Conservation (phyloP, 805 yeast species). For the Kazachstania kunashirensis region DNA sequence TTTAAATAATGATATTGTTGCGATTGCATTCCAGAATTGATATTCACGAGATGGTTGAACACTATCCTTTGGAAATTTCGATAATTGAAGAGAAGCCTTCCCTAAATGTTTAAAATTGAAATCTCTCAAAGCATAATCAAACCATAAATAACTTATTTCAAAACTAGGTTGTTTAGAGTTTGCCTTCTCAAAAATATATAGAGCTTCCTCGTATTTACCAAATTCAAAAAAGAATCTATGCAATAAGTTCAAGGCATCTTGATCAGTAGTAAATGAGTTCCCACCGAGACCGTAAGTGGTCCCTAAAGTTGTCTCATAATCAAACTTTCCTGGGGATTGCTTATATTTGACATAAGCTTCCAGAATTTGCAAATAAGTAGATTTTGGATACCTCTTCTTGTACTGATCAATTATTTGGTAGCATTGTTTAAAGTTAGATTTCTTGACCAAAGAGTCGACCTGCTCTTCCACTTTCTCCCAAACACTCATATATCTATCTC, state of each 20-base stretch:
- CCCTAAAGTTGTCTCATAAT: conserved; percentile 24
- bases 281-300: conserved; percentile 20
- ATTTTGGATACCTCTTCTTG: conserved; percentile 46
- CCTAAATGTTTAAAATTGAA: conserved; percentile 45
- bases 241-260: conserved; percentile 40
- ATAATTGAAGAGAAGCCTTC: conserved; percentile 38
- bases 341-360: conserved; percentile 25
- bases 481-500: conserved; percentile 6
- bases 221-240: conserved; percentile 35
- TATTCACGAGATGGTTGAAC: conserved; percentile 25
- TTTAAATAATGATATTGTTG: conserved; percentile 35
- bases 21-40: conserved; percentile 48
- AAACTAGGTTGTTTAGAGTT: conserved; percentile 47
- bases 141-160: conserved; percentile 46
- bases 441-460: conserved; percentile 37
- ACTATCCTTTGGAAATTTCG: conserved; percentile 17
- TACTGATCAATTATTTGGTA: conserved; percentile 35
- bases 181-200: conserved; percentile 46
- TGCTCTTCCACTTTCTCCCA: conserved; percentile 25
- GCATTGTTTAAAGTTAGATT: conserved; percentile 45
- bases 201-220: conserved; percentile 34
- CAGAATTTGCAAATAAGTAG: conserved; percentile 38
- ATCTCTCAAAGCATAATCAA: conserved; percentile 38
- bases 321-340: conserved; percentile 24
- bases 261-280: conserved; percentile 35